Evolutionary conservation across 2,329 filamentous ascomycete species (phyloP), one percentile per base, ranked within the genome.

Genomic region (Lachnellula hyalina): DNA sequence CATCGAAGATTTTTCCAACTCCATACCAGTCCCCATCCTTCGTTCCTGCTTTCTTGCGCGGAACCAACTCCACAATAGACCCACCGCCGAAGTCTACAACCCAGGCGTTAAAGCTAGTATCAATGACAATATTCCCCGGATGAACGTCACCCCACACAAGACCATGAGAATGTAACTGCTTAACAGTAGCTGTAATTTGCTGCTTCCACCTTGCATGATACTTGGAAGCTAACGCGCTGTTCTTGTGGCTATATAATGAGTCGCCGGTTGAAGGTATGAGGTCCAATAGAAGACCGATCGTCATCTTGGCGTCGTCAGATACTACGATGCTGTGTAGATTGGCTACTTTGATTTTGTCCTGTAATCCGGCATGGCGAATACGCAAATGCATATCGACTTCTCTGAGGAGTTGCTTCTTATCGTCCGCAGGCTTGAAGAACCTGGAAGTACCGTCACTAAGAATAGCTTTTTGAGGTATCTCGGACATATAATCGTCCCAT

Each of bases 141-240:
- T 63, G 54, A 28, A 54, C 61, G 45, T 65, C 61, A 23, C 60
- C 58, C 61, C 62, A 64, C 17, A 59, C 47, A 48, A 64, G 46
- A 47, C 52, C 56, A 45, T 47, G 36, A 15, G 47, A 40, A 51
- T 64, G 61, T 54, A 63, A 52, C 42, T 53, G 23, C 45, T 50
- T 48, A 7, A 63, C 48, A n/a, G 47, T 57, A 36, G 17, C 52
- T 28, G 57, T 53, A n/a, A 55, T 23, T 53, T 59, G 55, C 28
- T 54, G 28, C 40, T 50, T 50, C 57, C 57, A 59, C 28, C 42
- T 54, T 45, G 32, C 53, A 58, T 53, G 56, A 41, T 57, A 36
- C 34, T 52, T 52, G 1, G 44, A 45, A 44, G 52, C 52, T 28
- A 52, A 40, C 32, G 42, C 42, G 19, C 48, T 55, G 38, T 49